phyloP scores from a whole-genome alignment of 495 filamentous ascomycete genomes.

The Delitschia confertaspora region DNA sequence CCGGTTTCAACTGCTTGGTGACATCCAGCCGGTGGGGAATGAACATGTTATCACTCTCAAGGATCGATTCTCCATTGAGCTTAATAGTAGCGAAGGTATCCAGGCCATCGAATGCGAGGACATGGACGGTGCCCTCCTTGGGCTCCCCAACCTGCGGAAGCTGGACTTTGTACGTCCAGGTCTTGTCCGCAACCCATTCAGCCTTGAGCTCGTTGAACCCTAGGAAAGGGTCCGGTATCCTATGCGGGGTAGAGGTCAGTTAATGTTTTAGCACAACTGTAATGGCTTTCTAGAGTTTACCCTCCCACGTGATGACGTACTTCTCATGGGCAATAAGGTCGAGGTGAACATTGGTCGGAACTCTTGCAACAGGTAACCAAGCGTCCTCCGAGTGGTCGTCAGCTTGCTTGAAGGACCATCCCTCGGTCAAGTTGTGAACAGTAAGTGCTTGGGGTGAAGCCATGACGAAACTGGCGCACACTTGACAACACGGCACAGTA shows the following conservation, averaged over 20 bases:
- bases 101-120: conserved; percentile 35
- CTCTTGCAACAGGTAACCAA: conserved; percentile 31
- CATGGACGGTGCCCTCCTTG: conserved; percentile 18
- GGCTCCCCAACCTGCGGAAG: conserved; percentile 15
- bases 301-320: conserved; percentile 26
- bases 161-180: conserved; percentile 32
- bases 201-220: conserved; percentile 34
- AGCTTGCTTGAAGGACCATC: conserved; percentile 33
- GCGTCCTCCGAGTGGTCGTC: conserved; percentile 24
- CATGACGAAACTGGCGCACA: background rate
- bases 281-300: conserved; percentile 10
- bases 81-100: conserved; percentile 36
- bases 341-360: conserved; percentile 36
- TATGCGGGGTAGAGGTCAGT: conserved; percentile 16
- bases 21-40: conserved; percentile 34
- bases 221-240: conserved; percentile 36
- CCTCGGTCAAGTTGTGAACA: conserved; percentile 27
- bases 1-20: conserved; percentile 22
- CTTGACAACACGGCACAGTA: background rate
- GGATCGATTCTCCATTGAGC: conserved; percentile 32
- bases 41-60: conserved; percentile 36
- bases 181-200: conserved; percentile 34
- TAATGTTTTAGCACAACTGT: conserved; percentile 7
- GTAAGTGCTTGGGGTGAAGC: conserved; percentile 23
- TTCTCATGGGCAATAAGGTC: conserved; percentile 34